Evolutionary conservation across 805 yeast species (phyloP).

Genomic region (Candida vartiovaarae): DNA sequence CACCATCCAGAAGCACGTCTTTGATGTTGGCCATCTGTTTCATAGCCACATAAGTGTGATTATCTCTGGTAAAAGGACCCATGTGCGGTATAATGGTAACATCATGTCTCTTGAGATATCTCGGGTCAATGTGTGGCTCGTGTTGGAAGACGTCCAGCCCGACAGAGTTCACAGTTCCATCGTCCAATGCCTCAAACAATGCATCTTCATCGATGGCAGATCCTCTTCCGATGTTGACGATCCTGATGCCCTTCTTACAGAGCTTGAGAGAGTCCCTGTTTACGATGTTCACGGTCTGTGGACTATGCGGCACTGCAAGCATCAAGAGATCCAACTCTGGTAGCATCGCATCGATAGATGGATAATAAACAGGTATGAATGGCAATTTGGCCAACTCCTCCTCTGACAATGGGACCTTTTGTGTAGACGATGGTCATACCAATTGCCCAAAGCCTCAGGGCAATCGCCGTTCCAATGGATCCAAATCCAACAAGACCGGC

Average conservation of each 20-base stretch:
- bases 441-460: constrained; percentile 42
- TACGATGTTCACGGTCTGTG: constrained; percentile 48
- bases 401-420: constrained; percentile 37
- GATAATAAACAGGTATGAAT: constrained; percentile 37
- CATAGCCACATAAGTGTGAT: constrained; percentile 43
- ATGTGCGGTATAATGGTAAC: constrained; percentile 67
- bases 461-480: constrained; percentile 60
- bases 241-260: constrained; percentile 47
- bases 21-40: constrained; percentile 50
- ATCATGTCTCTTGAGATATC: constrained; percentile 48
- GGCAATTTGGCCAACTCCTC: constrained; percentile 33
- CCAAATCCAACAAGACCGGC: constrained; percentile 71
- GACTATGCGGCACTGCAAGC: constrained; percentile 57
- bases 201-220: constrained; percentile 56
- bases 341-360: constrained; percentile 38
- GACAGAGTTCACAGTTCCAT: constrained; percentile 56
- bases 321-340: constrained; percentile 46
- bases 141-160: constrained; percentile 66
- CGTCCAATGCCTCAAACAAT: constrained; percentile 47
- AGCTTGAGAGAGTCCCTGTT: constrained; percentile 38
- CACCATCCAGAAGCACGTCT: constrained; percentile 10
- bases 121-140: constrained; percentile 52
- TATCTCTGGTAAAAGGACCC: constrained; percentile 59
- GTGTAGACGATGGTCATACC: constrained; percentile 61
- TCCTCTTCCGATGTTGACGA: constrained; percentile 75